Conservation (phyloP, 208 protist genomes). For the Balamuthia mandrillaris region DNA sequence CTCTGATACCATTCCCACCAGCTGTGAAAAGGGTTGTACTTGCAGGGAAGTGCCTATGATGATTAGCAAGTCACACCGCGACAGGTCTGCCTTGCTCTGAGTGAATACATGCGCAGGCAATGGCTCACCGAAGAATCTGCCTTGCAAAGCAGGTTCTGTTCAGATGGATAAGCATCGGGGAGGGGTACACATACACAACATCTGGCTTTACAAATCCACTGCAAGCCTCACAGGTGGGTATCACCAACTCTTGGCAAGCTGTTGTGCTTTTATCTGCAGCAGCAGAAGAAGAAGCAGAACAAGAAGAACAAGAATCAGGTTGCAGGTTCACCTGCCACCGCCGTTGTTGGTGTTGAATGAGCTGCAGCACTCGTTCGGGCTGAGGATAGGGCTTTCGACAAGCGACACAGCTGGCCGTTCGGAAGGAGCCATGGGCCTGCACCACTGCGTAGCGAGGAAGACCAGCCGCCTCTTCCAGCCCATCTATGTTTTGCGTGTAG, state of each 20-base stretch:
- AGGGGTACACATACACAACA: too few species aligned
- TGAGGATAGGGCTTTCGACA: too few species aligned
- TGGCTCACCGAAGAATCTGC: slow-evolving; percentile 93
- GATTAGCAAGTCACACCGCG: background rate
- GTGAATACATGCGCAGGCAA: slow-evolving; percentile 69
- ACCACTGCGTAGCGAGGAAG: slow-evolving; percentile 42
- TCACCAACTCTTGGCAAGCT: too few species aligned
- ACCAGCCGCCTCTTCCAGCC: slow-evolving; percentile 81
- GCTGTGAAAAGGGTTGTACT: background rate
- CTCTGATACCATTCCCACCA: background rate
- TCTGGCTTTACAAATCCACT: slow-evolving; percentile 63
- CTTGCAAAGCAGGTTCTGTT: too few species aligned
- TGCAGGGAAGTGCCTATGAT: background rate
- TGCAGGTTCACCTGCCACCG: too few species aligned
- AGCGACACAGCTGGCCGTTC: too few species aligned
- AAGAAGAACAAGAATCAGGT: too few species aligned
- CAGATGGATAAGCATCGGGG: too few species aligned
- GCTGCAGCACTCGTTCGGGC: too few species aligned
- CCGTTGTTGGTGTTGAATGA: too few species aligned
- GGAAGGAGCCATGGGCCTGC: background rate
- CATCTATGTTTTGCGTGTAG: slow-evolving; percentile 96
- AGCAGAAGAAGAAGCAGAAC: too few species aligned
- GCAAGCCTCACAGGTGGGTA: slow-evolving; percentile 42
- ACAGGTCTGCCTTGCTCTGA: background rate
- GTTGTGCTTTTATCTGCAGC: too few species aligned